These are phyloP conservation scores for Silene uniflora DNA, from an alignment of 148 eudicot species.

Conservation along the genomic window DNA sequence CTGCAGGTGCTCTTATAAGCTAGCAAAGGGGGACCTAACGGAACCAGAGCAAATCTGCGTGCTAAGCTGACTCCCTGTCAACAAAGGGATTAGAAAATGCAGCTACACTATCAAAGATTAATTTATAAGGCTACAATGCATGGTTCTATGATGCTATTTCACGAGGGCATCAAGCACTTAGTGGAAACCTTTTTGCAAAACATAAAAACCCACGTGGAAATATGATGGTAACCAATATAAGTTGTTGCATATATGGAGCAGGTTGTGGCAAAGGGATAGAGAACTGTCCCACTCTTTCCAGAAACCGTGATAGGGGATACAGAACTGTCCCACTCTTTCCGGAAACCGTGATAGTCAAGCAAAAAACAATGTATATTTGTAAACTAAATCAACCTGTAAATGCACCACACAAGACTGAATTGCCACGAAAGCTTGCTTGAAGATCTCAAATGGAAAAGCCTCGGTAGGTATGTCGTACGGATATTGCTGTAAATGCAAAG, in stretches of 20 bases:
- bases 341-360: neutral
- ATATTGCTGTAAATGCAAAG: constrained; percentile 70
- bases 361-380: neutral
- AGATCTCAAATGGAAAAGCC: constrained; percentile 93
- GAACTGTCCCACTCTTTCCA: neutral
- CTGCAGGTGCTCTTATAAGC: constrained; percentile 94
- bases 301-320: neutral
- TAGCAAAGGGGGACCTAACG: constrained; percentile 93
- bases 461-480: constrained; percentile 97
- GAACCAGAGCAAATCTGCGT: constrained; percentile 97
- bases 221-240: constrained; percentile 5
- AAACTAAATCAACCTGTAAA: constrained; percentile 61
- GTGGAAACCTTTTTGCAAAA: neutral
- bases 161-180: neutral
- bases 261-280: neutral
- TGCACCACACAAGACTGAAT: constrained; percentile 98
- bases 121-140: neutral
- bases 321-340: neutral
- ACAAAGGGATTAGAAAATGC: constrained; percentile 7
- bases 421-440: constrained; percentile 98
- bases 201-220: neutral
- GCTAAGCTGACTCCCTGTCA: constrained; percentile 94
- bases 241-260: neutral
- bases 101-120: constrained; percentile 6
- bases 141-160: neutral